Evolutionary conservation across 257 asterid species (phyloP), one percentile per base, ranked within the genome.

Genomic region (Osmanthus fragrans): DNA sequence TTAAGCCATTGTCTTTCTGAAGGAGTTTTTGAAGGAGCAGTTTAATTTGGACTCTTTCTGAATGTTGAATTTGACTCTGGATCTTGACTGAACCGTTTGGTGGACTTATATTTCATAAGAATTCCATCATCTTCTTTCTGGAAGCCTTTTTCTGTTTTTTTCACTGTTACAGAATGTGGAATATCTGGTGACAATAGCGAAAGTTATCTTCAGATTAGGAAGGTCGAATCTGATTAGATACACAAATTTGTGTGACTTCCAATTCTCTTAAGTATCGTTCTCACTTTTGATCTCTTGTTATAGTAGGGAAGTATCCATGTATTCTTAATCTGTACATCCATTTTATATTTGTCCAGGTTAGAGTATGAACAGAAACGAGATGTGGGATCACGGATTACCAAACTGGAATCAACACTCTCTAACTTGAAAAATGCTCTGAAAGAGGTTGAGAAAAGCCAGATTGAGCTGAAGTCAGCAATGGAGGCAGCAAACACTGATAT

Each of bases 291-390:
- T 63, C 19, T 25, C 34, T 25, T 63, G 36, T 63, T 63, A 27
- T 27, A 63, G 7, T 27, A 4, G 9, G 69, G 18, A 81, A 37
- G 65, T 66, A 29, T 54, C 71, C 63, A 49, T 71, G 27, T 68
- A 67, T 45, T 39, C 70, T 0, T 71, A 76, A 69, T 73, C 69
- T 70, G 73, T 82, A 27, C 76, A 70, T 73, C 33, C 71, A n/a
- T 79, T 73, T 70, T 69, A 34, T 27, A 54, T 86, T 71, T 85
- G 85, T 73, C 71, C 78, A 96, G 99, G 92, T 85, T 93, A 92
- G 98, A 96, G 84, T 96, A 93, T 75, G 99, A 96, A 87, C 92
- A 87, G 83, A 93, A 90, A 87, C 92, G 95, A 74, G 98, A 91
- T n/a, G 84, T 83, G 76, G 97, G 92, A 75, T 87, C 96, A 73